Percentiles rank a stretch among this genome's conserved stretches.
Evolutionary conservation across 2,329 filamentous ascomycete genomes (phyloP).

Genomic region (Xylariaceae sp.): DNA sequence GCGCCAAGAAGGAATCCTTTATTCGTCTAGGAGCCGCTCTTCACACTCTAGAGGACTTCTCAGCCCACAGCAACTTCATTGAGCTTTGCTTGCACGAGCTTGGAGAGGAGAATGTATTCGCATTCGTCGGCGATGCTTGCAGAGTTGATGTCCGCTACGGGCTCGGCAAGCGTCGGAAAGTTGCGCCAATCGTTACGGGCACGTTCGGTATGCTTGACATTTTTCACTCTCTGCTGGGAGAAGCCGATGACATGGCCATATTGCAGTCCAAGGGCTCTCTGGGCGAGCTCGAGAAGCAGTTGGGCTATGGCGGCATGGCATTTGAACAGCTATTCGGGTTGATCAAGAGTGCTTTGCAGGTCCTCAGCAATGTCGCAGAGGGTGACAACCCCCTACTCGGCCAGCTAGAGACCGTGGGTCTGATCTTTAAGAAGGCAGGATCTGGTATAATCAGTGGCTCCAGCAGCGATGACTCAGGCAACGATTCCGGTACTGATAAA

Average conservation of each 20-base stretch:
- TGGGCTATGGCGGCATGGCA: constrained; percentile 23
- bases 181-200: constrained; percentile 49
- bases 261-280: constrained; percentile 25
- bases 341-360: constrained; percentile 20
- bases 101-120: constrained; percentile 46
- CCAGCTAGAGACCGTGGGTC: constrained; percentile 22
- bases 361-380: constrained; percentile 16
- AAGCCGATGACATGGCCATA: constrained; percentile 28
- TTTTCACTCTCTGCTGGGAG: constrained; percentile 27
- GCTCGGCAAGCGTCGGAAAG: constrained; percentile 29
- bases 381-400: constrained; percentile 18
- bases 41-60: constrained; percentile 50
- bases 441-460: background rate
- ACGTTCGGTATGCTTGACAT: constrained; percentile 43
- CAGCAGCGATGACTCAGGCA: background rate
- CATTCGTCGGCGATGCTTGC: constrained; percentile 43
- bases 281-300: constrained; percentile 22
- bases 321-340: constrained; percentile 27
- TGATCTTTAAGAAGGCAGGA: constrained; percentile 23
- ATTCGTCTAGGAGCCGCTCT: constrained; percentile 43
- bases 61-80: constrained; percentile 51
- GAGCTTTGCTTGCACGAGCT: constrained; percentile 48
- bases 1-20: constrained; percentile 18
- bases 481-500: background rate
- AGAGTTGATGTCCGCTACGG: constrained; percentile 30